A percentile compares a stretch with the other conserved stretches of the same genome.
These are phyloP conservation scores for Phytophthora constricta DNA, from an alignment of 352 stramenopile species.

Conservation along the genomic window DNA sequence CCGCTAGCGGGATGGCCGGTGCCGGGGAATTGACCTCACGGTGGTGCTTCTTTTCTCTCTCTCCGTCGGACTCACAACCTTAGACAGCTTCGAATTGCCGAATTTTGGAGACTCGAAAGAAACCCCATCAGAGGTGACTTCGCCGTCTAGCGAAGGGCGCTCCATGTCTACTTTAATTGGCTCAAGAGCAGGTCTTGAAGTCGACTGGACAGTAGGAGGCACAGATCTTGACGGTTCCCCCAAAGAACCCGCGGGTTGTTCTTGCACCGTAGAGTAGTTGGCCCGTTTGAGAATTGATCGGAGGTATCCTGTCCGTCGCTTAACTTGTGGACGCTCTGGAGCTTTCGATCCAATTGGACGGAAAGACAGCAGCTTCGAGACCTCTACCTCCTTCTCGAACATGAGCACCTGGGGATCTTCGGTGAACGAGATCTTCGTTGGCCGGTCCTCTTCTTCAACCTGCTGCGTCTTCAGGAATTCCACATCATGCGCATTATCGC, in stretches of 20 bases:
- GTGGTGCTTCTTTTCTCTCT: slow-evolving; percentile 29
- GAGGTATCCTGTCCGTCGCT: slow-evolving; percentile 17
- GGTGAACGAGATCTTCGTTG: slow-evolving; percentile 43
- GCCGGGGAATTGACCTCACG: slow-evolving; percentile 9
- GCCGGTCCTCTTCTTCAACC: slow-evolving; percentile 35
- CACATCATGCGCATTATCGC: slow-evolving; percentile 34
- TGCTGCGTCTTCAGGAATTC: slow-evolving; percentile 20
- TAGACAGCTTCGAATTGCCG: slow-evolving; percentile 32
- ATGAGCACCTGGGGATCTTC: slow-evolving; percentile 20
- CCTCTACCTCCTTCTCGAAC: slow-evolving; percentile 49
- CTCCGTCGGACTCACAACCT: slow-evolving; percentile 41
- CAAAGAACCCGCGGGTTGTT: neutral
- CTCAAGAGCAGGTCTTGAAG: slow-evolving; percentile 21
- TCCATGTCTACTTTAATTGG: slow-evolving; percentile 22
- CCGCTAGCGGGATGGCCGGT: slow-evolving; percentile 33
- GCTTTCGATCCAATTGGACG: slow-evolving; percentile 27
- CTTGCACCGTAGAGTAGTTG: slow-evolving; percentile 9
- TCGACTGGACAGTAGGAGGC: slow-evolving; percentile 31
- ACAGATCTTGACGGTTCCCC: neutral
- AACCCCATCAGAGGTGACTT: slow-evolving; percentile 25
- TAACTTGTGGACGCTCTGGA: slow-evolving; percentile 17
- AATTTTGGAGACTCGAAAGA: slow-evolving; percentile 29
- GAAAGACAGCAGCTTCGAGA: slow-evolving; percentile 41
- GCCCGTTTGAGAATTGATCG: slow-evolving; percentile 38
- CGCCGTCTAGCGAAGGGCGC: slow-evolving; percentile 12